Evolutionary conservation across 768 basidiomycete genomes (phyloP), one percentile per base, ranked within the genome.

Genomic region (Nevesoporus exiguus): DNA sequence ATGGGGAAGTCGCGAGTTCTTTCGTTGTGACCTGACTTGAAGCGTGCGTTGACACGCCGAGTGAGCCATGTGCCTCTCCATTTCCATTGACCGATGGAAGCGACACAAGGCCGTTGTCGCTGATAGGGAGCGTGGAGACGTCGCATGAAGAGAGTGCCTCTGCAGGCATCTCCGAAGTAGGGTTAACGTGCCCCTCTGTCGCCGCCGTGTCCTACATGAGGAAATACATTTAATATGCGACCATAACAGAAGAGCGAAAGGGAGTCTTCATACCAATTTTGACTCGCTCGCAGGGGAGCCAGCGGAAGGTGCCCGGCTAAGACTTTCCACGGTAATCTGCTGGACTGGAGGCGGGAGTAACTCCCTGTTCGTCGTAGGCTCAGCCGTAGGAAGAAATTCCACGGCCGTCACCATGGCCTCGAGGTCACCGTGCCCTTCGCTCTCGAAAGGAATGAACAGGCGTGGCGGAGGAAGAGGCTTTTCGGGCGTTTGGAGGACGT

Each of bases 401-500:
- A 66, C 52, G n/a, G 66, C 65, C 0, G 65, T 66, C 33, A 68
- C 61, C 66, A 66, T 66, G 7, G 34, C 42, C 31, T 68, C 66
- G 39, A 50, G 7, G 46, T 67, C 65, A 19, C 49, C 47, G 4
- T 49, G 24, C 22, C 44, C 50, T 8, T 56, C 52, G 15, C 29
- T 43, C 31, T 51, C 55, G 15, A 34, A 21, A 25, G 65, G 51
- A 33, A 66, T 66, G 39, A 36, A 53, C 54, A 68, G 29, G 14
- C 37, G 60, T 2, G 54, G 29, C 17, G 34, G 44, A 7, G 51
- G 53, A 10, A 53, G 29, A 7, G 79, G 80, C 49, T 76, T 76
- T 29, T 73, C 68, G 10, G 87, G 87, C 2, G 81, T 71, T 31
- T 64, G 72, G 59, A 80, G 78, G 49, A 88, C 71, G 66, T 91